Percentiles rank a stretch among this genome's conserved stretches.
Conservation (phyloP, 331 rosid genomes). For the Pyracantha coccinea region DNA sequence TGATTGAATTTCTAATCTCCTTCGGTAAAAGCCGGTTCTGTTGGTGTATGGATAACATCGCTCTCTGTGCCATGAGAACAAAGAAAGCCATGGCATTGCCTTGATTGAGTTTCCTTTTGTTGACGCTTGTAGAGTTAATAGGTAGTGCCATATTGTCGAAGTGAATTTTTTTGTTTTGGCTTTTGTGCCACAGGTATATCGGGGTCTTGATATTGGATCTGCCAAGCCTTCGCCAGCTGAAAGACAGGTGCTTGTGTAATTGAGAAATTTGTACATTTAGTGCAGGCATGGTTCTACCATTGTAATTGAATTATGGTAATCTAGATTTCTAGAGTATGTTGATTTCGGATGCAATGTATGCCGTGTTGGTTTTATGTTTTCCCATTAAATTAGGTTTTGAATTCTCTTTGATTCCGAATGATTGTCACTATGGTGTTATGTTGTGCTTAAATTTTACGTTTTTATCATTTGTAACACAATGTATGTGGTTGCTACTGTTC, state of each 20-base stretch:
- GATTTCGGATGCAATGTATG: not conserved
- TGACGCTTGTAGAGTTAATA: not conserved
- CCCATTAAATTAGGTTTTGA: not conserved
- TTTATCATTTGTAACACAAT: not conserved
- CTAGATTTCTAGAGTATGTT: not conserved
- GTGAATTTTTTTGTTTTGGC: conserved; percentile 1
- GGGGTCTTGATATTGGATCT: conserved; percentile 50
- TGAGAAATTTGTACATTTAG: not conserved
- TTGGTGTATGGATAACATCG: no score
- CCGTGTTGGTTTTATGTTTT: no score
- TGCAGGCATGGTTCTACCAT: not conserved
- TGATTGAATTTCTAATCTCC: no score
- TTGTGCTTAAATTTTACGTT: not conserved
- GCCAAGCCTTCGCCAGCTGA: conserved; percentile 45
- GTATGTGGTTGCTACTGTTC: not conserved
- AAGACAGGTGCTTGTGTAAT: conserved; percentile 28
- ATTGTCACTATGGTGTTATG: not conserved
- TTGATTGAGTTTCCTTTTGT: not conserved
- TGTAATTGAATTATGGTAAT: not conserved
- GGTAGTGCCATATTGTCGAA: not conserved
- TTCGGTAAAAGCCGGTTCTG: no score
- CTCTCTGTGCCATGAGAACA: no score
- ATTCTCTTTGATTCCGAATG: not conserved
- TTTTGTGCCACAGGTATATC: conserved; percentile 41
- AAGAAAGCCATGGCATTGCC: not conserved